These are phyloP conservation scores for Hypoxylon rubiginosum DNA, from an alignment of 2,329 filamentous ascomycete species.

Conservation along the genomic window DNA sequence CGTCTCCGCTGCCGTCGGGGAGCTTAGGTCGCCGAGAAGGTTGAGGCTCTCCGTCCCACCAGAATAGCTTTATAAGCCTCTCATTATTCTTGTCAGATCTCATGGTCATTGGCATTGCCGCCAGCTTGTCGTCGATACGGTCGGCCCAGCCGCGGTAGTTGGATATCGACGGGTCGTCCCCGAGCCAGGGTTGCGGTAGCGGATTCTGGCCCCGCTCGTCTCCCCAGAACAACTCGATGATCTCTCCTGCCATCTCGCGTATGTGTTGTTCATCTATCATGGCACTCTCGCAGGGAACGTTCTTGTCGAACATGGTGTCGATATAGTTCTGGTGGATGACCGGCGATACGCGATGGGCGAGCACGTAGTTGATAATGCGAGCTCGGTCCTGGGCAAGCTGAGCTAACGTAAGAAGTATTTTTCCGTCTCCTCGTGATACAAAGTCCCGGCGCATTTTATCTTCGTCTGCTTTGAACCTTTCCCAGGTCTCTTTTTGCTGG, in stretches of 20 bases:
- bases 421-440: neutral
- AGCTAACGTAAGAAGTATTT: conserved; percentile 3
- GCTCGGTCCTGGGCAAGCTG: conserved; percentile 15
- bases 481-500: neutral
- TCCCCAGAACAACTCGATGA: conserved; percentile 23
- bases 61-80: conserved; percentile 21
- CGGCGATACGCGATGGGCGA: conserved; percentile 17
- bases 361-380: conserved; percentile 23
- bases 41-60: conserved; percentile 13
- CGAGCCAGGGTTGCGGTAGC: neutral
- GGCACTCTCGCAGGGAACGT: neutral
- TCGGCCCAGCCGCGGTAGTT: conserved; percentile 19
- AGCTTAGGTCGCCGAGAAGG: conserved; percentile 3
- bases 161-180: conserved; percentile 8
- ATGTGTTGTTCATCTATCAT: neutral
- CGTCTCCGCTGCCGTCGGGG: neutral
- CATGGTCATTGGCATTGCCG: neutral
- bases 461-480: neutral
- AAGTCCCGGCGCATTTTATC: neutral
- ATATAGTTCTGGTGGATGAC: conserved; percentile 14
- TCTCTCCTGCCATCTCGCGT: neutral
- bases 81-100: neutral
- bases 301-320: neutral
- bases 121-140: conserved; percentile 24
- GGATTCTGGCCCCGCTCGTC: neutral